Evolutionary conservation across 1,139 yeast genomes (phyloP).

Genomic region (Lodderomyces oxycetoniae): DNA sequence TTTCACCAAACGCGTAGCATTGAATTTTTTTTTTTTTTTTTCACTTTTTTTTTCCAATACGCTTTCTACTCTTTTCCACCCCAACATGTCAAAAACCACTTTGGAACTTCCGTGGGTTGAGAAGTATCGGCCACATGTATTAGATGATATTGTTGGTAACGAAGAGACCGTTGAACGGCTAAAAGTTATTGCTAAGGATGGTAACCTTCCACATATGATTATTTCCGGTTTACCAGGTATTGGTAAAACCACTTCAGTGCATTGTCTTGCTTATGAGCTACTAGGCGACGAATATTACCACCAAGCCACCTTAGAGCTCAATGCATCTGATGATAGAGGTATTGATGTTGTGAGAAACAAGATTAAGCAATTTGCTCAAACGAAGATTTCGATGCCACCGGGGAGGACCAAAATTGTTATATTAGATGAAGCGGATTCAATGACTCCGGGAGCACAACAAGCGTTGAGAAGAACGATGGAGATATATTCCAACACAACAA

Average conservation of each 20-base stretch:
- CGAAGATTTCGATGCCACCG: conserved; percentile 57
- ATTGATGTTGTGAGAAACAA: conserved; percentile 47
- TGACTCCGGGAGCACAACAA: conserved; percentile 98
- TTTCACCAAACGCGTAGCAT: conserved; percentile 3
- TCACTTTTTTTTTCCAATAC: background rate
- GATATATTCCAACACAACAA: conserved; percentile 84
- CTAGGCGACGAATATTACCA: conserved; percentile 63
- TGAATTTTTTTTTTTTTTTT: background rate
- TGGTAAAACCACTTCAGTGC: conserved; percentile 92
- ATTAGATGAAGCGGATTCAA: conserved; percentile 94
- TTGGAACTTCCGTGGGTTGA: conserved; percentile 75
- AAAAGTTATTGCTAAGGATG: conserved; percentile 80
- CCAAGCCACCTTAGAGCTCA: conserved; percentile 83
- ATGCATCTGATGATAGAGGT: conserved; percentile 49
- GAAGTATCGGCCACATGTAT: conserved; percentile 76
- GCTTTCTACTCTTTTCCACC: conserved; percentile 2
- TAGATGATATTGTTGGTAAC: conserved; percentile 90
- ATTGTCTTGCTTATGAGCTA: conserved; percentile 82
- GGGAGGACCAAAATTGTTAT: conserved; percentile 80
- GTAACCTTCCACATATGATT: conserved; percentile 95
- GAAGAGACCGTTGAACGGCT: conserved; percentile 84
- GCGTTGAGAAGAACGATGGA: conserved; percentile 98
- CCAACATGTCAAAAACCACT: conserved; percentile 12
- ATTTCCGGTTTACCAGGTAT: conserved; percentile 95
- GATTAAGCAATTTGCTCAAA: conserved; percentile 59